Base-by-base conservation (phyloP, 2,329 filamentous ascomycete species). In the Diaporthe sp. region DNA sequence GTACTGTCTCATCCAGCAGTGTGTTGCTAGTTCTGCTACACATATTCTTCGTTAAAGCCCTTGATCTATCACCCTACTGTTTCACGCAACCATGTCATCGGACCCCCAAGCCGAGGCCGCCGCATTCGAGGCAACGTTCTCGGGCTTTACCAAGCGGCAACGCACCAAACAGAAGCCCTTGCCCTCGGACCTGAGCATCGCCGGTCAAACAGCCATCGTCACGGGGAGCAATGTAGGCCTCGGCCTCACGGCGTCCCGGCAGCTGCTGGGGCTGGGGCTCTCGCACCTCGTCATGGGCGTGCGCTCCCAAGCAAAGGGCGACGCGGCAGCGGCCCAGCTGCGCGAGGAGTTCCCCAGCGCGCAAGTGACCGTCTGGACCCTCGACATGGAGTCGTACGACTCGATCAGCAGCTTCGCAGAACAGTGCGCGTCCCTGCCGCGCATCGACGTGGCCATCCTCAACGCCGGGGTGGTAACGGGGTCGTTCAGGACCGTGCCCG, bases 171-270 rank as follows among this genome's bases (percentile, higher is more conserved):
- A 37, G 4, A 53, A n/a, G n/a, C 49, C 49, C 9, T 15, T 53
- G 12, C 49, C 49, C 22, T 53, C 49, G 5, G 49, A 28, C n/a
- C 49, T 53, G 44, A 17, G 44, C 19, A 49, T 46, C 19, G 15
- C 9, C 10, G 42, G 61, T 31, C 71, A 83, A 59, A 84, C 81
- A 0, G 79, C 83, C 68, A 81, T 88, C 44, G 81, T 88, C 61
- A 87, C 86, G 0, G 87, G 86, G n/a, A 81, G 85, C 58, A 88
- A 86, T 73, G 80, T 80, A 6, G 86, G 87, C 2, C 79, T 88
- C 0, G 86, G 86, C 1, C 79, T 85, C 0, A 86, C 86, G 76
- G 81, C 85, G 0, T 81, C 82, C 17, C 80, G 80, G 1, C 84
- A 87, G 55, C 80, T 87, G 2, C 80, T 85, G 22, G 69, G 61